Evolutionary conservation across 306 rosid species (phyloP), one percentile per base, ranked within the genome.

Genomic region (Glycine latifolia): DNA sequence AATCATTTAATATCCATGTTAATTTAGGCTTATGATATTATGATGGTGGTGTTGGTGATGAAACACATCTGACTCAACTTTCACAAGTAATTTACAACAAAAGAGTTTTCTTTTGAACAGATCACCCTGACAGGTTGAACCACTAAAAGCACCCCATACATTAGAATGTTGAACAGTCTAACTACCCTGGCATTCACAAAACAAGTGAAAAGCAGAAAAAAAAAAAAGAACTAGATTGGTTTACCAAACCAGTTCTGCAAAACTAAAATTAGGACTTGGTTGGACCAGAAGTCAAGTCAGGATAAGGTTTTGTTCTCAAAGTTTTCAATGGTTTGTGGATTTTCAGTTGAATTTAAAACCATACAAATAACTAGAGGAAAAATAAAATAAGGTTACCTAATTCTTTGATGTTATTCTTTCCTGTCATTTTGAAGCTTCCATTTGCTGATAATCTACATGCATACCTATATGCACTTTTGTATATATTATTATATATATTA

Each of bases 231-330:
- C 16, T 55, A 43, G 66, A 73, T 47, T 55, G 66, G 15, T 49
- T 54, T 55, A 35, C 15, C 11, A 35, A 54, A 54, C 6, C 66
- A 9, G 9, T 26, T 49, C 46, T 12, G 46, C 44, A 71, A 71
- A 48, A 71, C 46, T 49, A 54, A 54, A 54, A 55, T 15, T 73
- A 8, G 78, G 66, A 7, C 37, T 15, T 39, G 52, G 9, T 35
- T 37, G 67, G 53, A 5, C 3, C 44, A 41, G 7, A 41, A 41
- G 7, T 41, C 44, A 41, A 41, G 39, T 41, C 62, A 72, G 59
- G 63, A 37, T 72, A 15, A 52, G 63, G 65, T 50, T 35, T 53
- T 14, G 7, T 17, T 74, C 33, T 73, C 77, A 73, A 73, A 17
- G 10, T 50, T 49, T 31, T 31, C 50, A 53, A n/a, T 73, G 50